Evolutionary conservation across 2,329 filamentous ascomycete species (phyloP).

Genomic region (Lecanicillium sp.): DNA sequence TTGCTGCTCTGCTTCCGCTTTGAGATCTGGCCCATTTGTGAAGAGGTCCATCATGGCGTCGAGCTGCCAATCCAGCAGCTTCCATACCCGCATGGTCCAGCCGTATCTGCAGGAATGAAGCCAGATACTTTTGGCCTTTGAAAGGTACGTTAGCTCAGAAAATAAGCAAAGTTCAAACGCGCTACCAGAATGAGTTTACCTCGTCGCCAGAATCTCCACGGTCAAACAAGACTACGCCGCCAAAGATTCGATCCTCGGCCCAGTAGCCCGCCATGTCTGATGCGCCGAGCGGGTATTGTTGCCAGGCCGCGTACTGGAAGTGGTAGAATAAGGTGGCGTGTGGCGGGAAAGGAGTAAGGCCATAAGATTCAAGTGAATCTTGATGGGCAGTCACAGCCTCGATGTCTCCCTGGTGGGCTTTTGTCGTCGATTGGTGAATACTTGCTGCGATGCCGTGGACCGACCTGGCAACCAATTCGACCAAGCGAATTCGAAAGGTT

Average conservation of each 20-base stretch:
- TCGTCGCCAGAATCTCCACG: conserved; percentile 7
- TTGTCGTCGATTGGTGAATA: neutral
- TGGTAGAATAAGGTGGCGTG: neutral
- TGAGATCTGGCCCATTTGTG: neutral
- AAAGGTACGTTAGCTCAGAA: neutral
- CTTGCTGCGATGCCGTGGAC: conserved; percentile 4
- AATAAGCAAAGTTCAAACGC: neutral
- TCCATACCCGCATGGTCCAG: conserved; percentile 1
- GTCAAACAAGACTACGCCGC: conserved; percentile 21
- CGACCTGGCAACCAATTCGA: conserved; percentile 1
- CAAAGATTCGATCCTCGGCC: conserved; percentile 19
- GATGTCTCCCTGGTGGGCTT: neutral
- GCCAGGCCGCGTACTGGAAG: conserved; percentile 10
- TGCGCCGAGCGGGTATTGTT: conserved; percentile 17
- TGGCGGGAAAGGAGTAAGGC: neutral
- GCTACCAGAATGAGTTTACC: neutral
- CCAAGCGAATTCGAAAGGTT: neutral
- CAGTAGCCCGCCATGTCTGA: conserved; percentile 17
- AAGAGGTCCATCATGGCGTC: neutral
- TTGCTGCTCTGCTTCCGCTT: neutral
- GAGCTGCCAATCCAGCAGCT: conserved; percentile 2
- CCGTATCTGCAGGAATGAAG: neutral
- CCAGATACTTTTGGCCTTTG: conserved; percentile 2
- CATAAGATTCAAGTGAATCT: too few relatives aligned
- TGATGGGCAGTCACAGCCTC: neutral